Base-by-base conservation (phyloP, 2,329 filamentous ascomycete genomes). In the Diaporthe velutina region DNA sequence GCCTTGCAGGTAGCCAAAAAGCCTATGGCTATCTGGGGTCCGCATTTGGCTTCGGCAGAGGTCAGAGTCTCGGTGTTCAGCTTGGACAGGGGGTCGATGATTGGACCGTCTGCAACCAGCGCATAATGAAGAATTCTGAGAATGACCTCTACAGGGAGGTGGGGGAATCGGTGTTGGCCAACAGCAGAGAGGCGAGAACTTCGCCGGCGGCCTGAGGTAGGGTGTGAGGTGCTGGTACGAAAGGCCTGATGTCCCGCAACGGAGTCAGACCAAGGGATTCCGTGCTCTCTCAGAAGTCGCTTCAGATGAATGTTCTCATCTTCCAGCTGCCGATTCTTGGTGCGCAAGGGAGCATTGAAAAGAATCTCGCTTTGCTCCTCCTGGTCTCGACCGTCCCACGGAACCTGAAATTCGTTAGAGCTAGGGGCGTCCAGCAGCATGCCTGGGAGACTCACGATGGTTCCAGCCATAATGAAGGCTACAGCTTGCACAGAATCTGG, bases 31-130 rank as follows among this genome's bases (percentile, higher is more conserved):
- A 90, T 84, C 76, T 88, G 85, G 73, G 87, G 86, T 22, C 82
- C 81, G n/a, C 85, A 84, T 2, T 79, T 73, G 78, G 85, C 85
- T 78, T 90, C 88, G 3, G 78, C 79, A 5, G 80, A 77, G 0
- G 88, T 86, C 66, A 90, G 76, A 73, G 85, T 85, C 35, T 88
- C 86, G 3, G 79, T 77, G 61, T 82, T 84, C 28, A 83, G 77
- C 71, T 84, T 85, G 66, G 83, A 88, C 57, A 91, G 82, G 3
- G 89, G 89, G 74, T 91, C 89, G 66, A 90, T 83, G 76, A 91
- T 89, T 42, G 89, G 86, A 42, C 83, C 75, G 0, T 83, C 79
- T 77, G 87, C 88, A 35, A 85, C 87, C 79, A 91, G 75, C 38
- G 89, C 85, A 77, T 87, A 89, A 55, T 85, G 85, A 61, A 91